Base-by-base conservation (phyloP, 345 rosid genomes). In the Pistacia integerrima region DNA sequence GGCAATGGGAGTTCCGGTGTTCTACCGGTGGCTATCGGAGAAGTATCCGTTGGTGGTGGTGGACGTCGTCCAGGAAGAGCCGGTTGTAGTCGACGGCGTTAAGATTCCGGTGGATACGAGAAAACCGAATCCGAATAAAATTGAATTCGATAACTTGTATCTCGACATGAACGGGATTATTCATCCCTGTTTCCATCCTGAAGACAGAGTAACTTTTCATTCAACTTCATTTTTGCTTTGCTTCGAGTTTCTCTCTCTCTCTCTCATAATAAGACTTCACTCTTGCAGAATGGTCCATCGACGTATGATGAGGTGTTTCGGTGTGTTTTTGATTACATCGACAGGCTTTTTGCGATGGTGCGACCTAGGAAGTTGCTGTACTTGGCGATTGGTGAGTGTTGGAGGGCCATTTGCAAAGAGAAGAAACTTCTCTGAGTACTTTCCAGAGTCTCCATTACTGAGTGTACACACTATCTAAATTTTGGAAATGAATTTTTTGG, bases 111-210 rank as follows among this genome's bases (percentile, higher is more conserved):
- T 96, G 66, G 92, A 96, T 76, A 87, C 98, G 18, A 93, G 97
- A 66, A 84, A 82, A 76, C 90, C 92, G 64, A 93, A 92, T 71
- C 97, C 99, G 11, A 96, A 93, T 76, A 80, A 79, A 18, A 25
- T 89, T 65, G 98, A 96, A 76, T 93, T 79, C 74, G 99, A 96
- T 70, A 93, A 93, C 82, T 83, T 96, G 22, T 96, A 93, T 84
- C 99, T 96, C 85, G 99, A 96, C 54, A 96, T 93, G 99, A 96
- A 96, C 80, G 97, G 97, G 87, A 96, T 96, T 76, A 91, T 96
- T 58, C 99, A 96, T 61, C 98, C 98, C 3, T 96, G 99, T 77
- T 93, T 93, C 68, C 99, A 96, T 49, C 99, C 99, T 25, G 98
- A 96, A 75, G 97, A 93, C 74, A 86, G 87, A 70, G 99, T 94